A percentile compares a stretch with the other conserved stretches of the same genome.
Evolutionary conservation across 2,329 filamentous ascomycete genomes (phyloP).

Genomic region (Paecilomyces sp.): DNA sequence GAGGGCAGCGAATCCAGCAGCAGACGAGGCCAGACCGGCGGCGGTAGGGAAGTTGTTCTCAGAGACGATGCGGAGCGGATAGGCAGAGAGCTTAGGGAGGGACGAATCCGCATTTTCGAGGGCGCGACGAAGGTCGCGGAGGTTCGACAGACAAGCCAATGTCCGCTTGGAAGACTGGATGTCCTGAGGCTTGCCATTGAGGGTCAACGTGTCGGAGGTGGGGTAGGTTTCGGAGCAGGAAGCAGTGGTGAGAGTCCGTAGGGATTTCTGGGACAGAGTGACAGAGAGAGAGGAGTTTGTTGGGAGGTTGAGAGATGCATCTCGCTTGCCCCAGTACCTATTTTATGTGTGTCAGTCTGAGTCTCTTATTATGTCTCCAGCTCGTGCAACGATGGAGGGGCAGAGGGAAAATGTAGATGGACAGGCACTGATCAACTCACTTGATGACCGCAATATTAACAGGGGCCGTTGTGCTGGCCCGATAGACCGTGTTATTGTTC

Average conservation of each 20-base stretch:
- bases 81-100: slow-evolving; percentile 71
- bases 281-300: slow-evolving; percentile 98
- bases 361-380: slow-evolving; percentile 2
- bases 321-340: slow-evolving; percentile 94
- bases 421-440: slow-evolving; percentile 39
- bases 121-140: slow-evolving; percentile 67
- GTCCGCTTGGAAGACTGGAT: slow-evolving; percentile 74
- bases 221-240: slow-evolving; percentile 72
- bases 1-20: slow-evolving; percentile 60
- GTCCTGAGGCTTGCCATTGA: slow-evolving; percentile 79
- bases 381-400: slow-evolving; percentile 5
- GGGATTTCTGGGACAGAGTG: slow-evolving; percentile 86
- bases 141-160: slow-evolving; percentile 86
- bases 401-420: slow-evolving; percentile 12
- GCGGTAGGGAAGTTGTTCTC: slow-evolving; percentile 99
- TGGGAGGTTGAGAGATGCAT: slow-evolving; percentile 86
- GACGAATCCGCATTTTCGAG: slow-evolving; percentile 66
- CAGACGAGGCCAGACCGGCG: slow-evolving; percentile 66
- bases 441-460: slow-evolving; percentile 99
- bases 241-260: slow-evolving; percentile 92
- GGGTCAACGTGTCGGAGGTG: slow-evolving; percentile 62
- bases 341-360: neutral
- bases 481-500: slow-evolving; percentile 56
- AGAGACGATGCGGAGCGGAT: slow-evolving; percentile 78
- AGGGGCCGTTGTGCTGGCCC: slow-evolving; percentile 90